A percentile compares a stretch with the other conserved stretches of the same genome.
Conservation (phyloP, 192 early-diverging fungal species). For the Piromyces finnis region DNA sequence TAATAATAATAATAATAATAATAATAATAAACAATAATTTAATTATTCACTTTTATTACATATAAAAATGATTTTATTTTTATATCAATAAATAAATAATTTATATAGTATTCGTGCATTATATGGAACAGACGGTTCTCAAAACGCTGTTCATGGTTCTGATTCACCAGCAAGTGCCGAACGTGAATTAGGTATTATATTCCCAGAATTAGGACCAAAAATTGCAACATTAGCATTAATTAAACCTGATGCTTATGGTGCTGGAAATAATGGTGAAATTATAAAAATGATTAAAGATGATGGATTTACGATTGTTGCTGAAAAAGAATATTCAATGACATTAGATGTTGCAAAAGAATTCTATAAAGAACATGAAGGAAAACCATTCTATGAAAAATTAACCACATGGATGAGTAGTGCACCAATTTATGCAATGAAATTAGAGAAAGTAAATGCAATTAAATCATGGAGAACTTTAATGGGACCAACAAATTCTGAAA, state of each 20-base stretch:
- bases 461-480: slow-evolving; percentile 28
- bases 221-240: not conserved
- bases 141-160: too few relatives aligned
- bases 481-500: slow-evolving; percentile 35
- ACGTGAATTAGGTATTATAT: too few relatives aligned
- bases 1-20: too few relatives aligned
- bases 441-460: slow-evolving; percentile 30
- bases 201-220: not conserved
- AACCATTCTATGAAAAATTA: slow-evolving; percentile 7
- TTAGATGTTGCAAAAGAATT: not conserved
- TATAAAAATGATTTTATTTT: too few relatives aligned
- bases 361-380: not conserved
- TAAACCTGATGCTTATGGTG: not conserved
- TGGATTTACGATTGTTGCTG: slow-evolving; percentile 8
- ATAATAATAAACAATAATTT: too few relatives aligned
- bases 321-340: slow-evolving; percentile 11
- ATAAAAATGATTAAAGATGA: not conserved
- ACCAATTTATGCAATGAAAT: slow-evolving; percentile 31
- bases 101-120: too few relatives aligned
- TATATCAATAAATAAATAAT: too few relatives aligned
- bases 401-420: slow-evolving; percentile 29
- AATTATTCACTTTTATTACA: too few relatives aligned
- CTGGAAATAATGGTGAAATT: not conserved
- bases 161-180: too few relatives aligned
- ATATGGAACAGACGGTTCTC: too few relatives aligned